Percentiles rank a stretch among this genome's conserved stretches.
These are phyloP conservation scores for Aureobasidium leucospermi DNA, from an alignment of 2,329 filamentous ascomycete genomes.

Conservation along the genomic window DNA sequence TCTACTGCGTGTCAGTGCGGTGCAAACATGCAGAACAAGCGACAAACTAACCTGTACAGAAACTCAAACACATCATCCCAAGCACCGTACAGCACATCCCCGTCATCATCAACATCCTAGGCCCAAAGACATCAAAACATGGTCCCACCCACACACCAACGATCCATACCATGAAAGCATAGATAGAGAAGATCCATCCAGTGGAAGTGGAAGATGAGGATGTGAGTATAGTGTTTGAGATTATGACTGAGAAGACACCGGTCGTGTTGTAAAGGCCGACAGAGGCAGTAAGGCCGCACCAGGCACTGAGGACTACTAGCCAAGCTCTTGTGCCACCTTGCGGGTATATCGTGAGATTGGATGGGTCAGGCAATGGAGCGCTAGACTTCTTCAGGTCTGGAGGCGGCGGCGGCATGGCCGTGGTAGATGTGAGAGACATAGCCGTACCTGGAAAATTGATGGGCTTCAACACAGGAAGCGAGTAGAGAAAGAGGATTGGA, in stretches of 20 bases:
- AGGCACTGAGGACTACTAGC: conserved; percentile 77
- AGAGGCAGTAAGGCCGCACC: conserved; percentile 65
- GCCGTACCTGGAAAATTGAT: no score
- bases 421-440: no score
- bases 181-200: conserved; percentile 83
- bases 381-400: not conserved
- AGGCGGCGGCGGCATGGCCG: no score
- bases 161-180: conserved; percentile 76
- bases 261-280: conserved; percentile 76
- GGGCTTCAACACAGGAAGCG: no score
- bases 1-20: conserved; percentile 30
- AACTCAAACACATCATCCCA: conserved; percentile 60
- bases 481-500: no score
- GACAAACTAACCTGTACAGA: conserved; percentile 52
- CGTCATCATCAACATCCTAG: conserved; percentile 59
- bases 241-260: conserved; percentile 75
- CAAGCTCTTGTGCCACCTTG: conserved; percentile 76
- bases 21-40: conserved; percentile 33
- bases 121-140: conserved; percentile 79
- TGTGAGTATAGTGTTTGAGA: conserved; percentile 64
- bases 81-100: conserved; percentile 59
- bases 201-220: conserved; percentile 61
- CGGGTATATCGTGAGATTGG: conserved; percentile 51
- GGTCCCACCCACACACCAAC: conserved; percentile 81
- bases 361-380: no score